These are phyloP conservation scores for Raphanus raphanistrum DNA, from an alignment of 345 rosid species.

Conservation along the genomic window DNA sequence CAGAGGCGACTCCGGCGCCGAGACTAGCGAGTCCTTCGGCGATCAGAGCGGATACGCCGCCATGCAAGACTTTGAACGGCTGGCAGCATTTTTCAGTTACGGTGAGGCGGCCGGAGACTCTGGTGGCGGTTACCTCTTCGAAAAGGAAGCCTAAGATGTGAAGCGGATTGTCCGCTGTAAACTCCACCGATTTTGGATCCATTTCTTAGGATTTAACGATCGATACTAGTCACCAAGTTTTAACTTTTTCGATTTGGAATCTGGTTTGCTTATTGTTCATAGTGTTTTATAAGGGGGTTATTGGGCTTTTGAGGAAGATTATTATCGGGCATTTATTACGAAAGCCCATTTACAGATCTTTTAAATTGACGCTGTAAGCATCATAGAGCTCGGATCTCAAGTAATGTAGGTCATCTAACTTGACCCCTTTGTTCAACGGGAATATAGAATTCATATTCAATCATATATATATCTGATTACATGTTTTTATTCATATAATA, in stretches of 20 bases:
- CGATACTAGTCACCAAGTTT: neutral
- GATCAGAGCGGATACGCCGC: slow-evolving; percentile 88
- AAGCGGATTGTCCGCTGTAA: slow-evolving; percentile 48
- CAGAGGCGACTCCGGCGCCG: slow-evolving; percentile 84
- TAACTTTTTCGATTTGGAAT: neutral
- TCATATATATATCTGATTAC: neutral
- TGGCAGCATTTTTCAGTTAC: slow-evolving; percentile 60
- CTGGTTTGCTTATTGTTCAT: neutral
- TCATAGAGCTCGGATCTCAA: neutral
- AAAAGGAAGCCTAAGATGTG: slow-evolving; percentile 53
- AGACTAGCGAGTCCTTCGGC: slow-evolving; percentile 81
- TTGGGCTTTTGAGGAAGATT: neutral
- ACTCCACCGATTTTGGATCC: slow-evolving; percentile 39
- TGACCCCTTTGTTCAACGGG: neutral
- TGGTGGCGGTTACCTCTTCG: slow-evolving; percentile 50
- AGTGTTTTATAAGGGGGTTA: neutral
- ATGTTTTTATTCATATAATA: neutral
- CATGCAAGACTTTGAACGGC: slow-evolving; percentile 95
- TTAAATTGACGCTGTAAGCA: neutral
- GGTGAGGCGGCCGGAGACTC: slow-evolving; percentile 62
- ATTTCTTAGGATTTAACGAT: slow-evolving; percentile 21
- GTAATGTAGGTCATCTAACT: neutral
- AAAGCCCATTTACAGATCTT: neutral
- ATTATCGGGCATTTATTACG: neutral
- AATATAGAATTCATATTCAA: neutral